Evolutionary conservation across 2,329 filamentous ascomycete species (phyloP).

Genomic region (Balansia obtecta): DNA sequence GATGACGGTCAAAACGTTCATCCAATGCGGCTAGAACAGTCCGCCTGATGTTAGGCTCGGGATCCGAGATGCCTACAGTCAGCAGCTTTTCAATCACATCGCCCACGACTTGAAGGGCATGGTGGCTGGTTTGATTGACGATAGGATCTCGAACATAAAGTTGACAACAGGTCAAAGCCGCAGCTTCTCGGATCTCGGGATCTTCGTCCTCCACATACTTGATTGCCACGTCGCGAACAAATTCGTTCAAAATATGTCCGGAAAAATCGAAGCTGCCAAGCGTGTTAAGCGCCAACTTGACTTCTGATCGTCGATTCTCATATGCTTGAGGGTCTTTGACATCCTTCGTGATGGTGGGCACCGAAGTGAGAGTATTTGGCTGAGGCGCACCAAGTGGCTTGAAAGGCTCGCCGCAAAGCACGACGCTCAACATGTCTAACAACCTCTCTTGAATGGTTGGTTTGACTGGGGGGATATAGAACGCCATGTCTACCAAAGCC

Average conservation of each 20-base stretch:
- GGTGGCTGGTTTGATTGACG: conserved; percentile 93
- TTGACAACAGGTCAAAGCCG: conserved; percentile 93
- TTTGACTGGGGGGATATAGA: conserved; percentile 93
- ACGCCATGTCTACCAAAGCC: conserved; percentile 94
- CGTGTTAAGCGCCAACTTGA: conserved; percentile 87
- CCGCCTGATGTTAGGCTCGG: conserved; percentile 74
- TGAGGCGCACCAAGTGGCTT: conserved; percentile 84
- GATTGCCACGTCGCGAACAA: conserved; percentile 94
- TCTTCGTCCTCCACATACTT: conserved; percentile 97
- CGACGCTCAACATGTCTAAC: conserved; percentile 87
- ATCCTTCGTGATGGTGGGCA: conserved; percentile 78
- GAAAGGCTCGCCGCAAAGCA: conserved; percentile 85
- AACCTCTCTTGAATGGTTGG: conserved; percentile 86
- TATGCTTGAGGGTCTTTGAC: conserved; percentile 73
- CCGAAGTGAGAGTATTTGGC: conserved; percentile 63
- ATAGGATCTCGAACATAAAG: conserved; percentile 95
- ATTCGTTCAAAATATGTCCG: conserved; percentile 90
- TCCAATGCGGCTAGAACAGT: conserved; percentile 86
- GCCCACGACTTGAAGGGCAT: conserved; percentile 91
- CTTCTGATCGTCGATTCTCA: conserved; percentile 70
- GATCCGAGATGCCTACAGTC: conserved; percentile 87
- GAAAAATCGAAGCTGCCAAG: conserved; percentile 96
- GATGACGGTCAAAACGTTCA: conserved; percentile 84
- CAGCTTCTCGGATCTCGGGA: conserved; percentile 82
- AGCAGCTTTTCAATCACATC: conserved; percentile 96